phyloP scores from a whole-genome alignment of 495 filamentous ascomycete genomes.

The Xylaria scruposa region DNA sequence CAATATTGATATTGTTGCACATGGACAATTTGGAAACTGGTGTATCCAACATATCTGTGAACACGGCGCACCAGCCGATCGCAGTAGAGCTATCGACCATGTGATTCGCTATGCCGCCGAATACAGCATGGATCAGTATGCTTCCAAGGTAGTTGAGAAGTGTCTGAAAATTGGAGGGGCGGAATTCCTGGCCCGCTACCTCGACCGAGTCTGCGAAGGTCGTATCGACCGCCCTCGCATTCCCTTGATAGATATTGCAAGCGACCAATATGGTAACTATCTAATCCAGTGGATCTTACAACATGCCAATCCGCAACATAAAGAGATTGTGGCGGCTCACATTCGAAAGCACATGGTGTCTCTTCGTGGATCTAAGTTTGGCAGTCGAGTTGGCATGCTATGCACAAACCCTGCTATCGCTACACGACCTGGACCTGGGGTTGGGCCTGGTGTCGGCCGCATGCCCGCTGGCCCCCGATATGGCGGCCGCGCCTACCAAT shows the following conservation, averaged over 20 bases:
- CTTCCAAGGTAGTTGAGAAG: conserved; percentile 98
- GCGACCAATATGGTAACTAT: conserved; percentile 98
- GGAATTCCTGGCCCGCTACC: conserved; percentile 91
- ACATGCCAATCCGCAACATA: conserved; percentile 82
- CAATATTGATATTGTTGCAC: conserved; percentile 93
- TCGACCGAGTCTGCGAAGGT: conserved; percentile 91
- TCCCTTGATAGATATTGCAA: conserved; percentile 96
- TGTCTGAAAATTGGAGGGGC: conserved; percentile 94
- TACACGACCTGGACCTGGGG: conserved; percentile 84
- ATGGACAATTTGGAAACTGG: conserved; percentile 99
- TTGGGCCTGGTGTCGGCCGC: conserved; percentile 65
- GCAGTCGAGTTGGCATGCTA: conserved; percentile 96
- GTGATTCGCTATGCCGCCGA: conserved; percentile 90
- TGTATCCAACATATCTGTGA: conserved; percentile 99
- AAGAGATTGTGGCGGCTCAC: conserved; percentile 89
- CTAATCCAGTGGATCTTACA: conserved; percentile 96
- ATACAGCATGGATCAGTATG: conserved; percentile 99
- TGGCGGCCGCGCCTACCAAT: conserved; percentile 60
- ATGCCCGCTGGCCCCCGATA: conserved; percentile 60
- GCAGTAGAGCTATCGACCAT: conserved; percentile 91
- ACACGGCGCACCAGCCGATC: conserved; percentile 89
- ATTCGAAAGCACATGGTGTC: conserved; percentile 99
- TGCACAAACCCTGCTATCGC: conserved; percentile 91
- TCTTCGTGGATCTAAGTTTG: conserved; percentile 96
- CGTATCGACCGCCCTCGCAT: conserved; percentile 91